Base-by-base conservation (phyloP, 2,329 filamentous ascomycete species). In the Leptodontidium sp. region DNA sequence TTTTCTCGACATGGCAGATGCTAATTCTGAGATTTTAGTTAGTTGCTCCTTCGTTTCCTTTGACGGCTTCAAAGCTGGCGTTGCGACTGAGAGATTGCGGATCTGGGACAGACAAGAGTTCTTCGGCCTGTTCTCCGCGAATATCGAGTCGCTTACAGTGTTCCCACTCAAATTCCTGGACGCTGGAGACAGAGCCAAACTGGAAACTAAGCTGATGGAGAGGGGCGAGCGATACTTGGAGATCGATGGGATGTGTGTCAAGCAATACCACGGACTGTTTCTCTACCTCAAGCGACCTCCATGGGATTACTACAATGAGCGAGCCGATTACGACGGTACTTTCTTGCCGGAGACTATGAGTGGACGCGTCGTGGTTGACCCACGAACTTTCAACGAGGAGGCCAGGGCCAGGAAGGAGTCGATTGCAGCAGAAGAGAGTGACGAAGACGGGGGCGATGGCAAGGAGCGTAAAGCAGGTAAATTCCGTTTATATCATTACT, bases 351-450 rank as follows among this genome's bases (percentile, higher is more conserved):
- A 71, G 40, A 71, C 70, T 14, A 69, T 70, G 63, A 72, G 66
- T 45, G 70, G 70, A 17, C 63, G 70, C 14, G 58, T 72, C 15
- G 47, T 70, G 2, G 63, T 72, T 35, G 70, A 72, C 43, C 68
- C 65, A 2, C 68, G 68, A 32, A 70, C 70, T 8, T 72, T 72
- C 62, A 68, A 72, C 9, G 70, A 72, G 26, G 70, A 71, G 24
- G 65, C 68, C 0, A 62, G 65, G 21, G 59, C 58, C 3, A 65
- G 61, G 45, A 70, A 68, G 45, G 68, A 70, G 38, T 40, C 57
- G 45, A 53, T 70, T 26, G 57, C 50, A 15, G 52, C 57, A n/a
- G 55, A 65, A 15, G 38, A 65, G 12, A 59, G 52, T 14, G 43
- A 49, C 17, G 63, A 61, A n/a, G 62, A 64, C 7, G 57, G 50